Evolutionary conservation across 2,329 filamentous ascomycete genomes (phyloP).

Genomic region (Zopfia rhizophila): DNA sequence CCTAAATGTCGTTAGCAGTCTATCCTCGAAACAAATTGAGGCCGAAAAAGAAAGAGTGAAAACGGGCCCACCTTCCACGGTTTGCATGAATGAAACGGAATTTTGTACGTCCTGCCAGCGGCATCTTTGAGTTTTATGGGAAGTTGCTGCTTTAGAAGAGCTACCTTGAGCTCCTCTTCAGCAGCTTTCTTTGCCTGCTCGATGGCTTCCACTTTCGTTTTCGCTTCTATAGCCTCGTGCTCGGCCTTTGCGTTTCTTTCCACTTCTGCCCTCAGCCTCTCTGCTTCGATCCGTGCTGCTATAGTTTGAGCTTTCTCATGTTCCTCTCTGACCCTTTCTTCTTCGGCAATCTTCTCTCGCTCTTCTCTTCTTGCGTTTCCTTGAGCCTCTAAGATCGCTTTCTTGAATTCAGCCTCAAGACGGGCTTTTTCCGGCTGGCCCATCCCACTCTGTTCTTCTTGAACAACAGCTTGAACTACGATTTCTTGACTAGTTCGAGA

Average conservation of each 20-base stretch:
- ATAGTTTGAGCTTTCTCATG: constrained; percentile 69
- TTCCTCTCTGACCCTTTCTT: constrained; percentile 49
- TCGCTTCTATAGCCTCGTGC: constrained; percentile 66
- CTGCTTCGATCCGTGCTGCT: too few relatives aligned
- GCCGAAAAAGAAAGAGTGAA: background rate
- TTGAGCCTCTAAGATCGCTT: constrained; percentile 6
- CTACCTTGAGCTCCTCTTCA: constrained; percentile 1
- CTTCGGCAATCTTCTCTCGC: background rate
- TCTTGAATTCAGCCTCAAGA: constrained; percentile 1
- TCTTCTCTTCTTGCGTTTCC: constrained; percentile 5
- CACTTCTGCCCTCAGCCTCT: too few relatives aligned
- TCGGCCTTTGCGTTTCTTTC: constrained; percentile 68
- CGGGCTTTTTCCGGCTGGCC: background rate
- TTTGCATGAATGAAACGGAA: constrained; percentile 40
- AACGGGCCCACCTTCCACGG: constrained; percentile 28
- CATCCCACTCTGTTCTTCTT: background rate
- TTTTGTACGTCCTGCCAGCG: constrained; percentile 41
- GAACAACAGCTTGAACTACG: background rate
- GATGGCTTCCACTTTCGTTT: constrained; percentile 53
- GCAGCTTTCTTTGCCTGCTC: constrained; percentile 13
- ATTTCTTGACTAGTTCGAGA: background rate
- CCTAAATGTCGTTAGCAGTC: constrained; percentile 14
- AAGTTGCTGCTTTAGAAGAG: constrained; percentile 1
- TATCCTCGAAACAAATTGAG: background rate
- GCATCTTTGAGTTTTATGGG: constrained; percentile 46